A percentile compares a stretch with the other conserved stretches of the same genome.
Evolutionary conservation across 768 basidiomycete species (phyloP).

Genomic region (Tulasnella calospora): DNA sequence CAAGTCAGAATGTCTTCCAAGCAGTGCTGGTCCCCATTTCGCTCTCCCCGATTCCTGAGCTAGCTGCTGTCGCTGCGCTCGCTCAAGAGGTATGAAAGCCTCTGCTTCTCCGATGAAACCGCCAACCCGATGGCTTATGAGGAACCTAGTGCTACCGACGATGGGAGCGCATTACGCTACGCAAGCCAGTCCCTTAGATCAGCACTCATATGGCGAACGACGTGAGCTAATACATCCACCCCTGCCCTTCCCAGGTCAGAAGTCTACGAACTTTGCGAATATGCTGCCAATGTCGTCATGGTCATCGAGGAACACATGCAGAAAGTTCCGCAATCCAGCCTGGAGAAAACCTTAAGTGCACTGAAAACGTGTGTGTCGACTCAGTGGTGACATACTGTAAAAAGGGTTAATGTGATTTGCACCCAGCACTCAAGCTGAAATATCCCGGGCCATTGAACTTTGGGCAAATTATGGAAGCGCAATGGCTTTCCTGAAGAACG

Average conservation of each 20-base stretch:
- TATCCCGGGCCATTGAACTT: neutral
- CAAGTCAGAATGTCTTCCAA: constrained; percentile 16
- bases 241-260: too few relatives aligned
- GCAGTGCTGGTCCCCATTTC: constrained; percentile 5
- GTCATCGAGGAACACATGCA: neutral
- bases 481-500: constrained; percentile 9
- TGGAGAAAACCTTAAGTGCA: neutral
- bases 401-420: neutral
- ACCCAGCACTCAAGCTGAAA: neutral
- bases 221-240: neutral
- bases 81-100: constrained; percentile 4
- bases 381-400: neutral
- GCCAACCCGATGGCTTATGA: neutral
- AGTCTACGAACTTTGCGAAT: neutral
- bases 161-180: neutral
- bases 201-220: neutral
- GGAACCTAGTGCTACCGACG: neutral
- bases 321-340: neutral
- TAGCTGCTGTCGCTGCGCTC: constrained; percentile 2
- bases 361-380: neutral
- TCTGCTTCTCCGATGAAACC: neutral
- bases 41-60: constrained; percentile 9
- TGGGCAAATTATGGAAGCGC: constrained; percentile 11
- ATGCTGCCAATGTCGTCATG: neutral
- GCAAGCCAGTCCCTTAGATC: neutral